Evolutionary conservation across 352 stramenopile species (phyloP).

Genomic region (Phytophthora fragariae): DNA sequence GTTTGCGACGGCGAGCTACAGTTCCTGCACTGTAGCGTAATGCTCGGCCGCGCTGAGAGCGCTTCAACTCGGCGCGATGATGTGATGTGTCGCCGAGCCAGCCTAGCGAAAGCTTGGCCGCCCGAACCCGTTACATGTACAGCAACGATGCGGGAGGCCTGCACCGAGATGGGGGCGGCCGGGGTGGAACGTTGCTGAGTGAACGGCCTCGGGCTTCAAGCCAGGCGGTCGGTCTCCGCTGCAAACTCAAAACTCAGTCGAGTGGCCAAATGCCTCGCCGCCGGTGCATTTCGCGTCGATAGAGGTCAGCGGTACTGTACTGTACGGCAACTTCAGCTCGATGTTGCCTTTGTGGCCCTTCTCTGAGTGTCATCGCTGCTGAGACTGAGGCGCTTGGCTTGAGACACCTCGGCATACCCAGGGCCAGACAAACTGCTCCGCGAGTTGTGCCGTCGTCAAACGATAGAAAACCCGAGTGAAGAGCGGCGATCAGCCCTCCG

Average conservation of each 20-base stretch:
- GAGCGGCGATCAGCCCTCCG: background rate
- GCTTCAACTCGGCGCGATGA: background rate
- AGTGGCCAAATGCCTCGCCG: background rate
- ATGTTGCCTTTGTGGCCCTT: background rate
- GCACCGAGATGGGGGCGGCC: conserved; percentile 8
- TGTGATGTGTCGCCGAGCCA: background rate
- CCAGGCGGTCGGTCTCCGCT: background rate
- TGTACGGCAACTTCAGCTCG: background rate
- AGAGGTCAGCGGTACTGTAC: no score
- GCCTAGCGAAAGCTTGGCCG: background rate
- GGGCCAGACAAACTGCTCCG: background rate
- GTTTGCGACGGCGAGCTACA: background rate
- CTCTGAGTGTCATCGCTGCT: background rate
- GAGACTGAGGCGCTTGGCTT: background rate
- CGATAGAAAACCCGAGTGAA: conserved; percentile 7
- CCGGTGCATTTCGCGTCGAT: background rate
- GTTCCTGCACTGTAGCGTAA: background rate
- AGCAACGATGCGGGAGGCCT: background rate
- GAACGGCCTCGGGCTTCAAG: conserved; percentile 12
- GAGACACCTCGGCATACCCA: background rate
- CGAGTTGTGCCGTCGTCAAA: conserved; percentile 24
- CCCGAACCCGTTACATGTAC: background rate
- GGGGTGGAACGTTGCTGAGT: conserved; percentile 23
- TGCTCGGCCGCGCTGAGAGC: background rate
- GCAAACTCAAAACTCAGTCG: background rate